phyloP scores from a whole-genome alignment of 768 basidiomycete species.

The Scleroderma bovista region DNA sequence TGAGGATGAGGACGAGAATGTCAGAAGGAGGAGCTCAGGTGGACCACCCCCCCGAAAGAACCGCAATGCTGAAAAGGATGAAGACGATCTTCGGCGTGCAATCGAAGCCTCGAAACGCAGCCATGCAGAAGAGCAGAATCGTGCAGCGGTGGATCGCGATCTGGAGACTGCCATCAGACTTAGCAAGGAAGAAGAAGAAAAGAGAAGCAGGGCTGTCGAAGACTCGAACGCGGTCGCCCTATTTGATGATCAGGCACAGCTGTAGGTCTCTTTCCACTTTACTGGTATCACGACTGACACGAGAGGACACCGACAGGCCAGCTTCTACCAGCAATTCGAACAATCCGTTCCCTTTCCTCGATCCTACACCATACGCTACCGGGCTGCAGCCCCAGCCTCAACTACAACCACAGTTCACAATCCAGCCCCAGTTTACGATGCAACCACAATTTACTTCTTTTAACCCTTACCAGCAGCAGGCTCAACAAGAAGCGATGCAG shows the following conservation, averaged over 20 bases:
- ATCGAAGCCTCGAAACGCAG: slow-evolving; percentile 86
- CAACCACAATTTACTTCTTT: slow-evolving; percentile 85
- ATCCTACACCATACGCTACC: slow-evolving; percentile 54
- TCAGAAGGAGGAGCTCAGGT: slow-evolving; percentile 2
- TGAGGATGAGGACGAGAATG: slow-evolving; percentile 21
- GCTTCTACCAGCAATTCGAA: slow-evolving; percentile 28
- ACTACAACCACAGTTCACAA: slow-evolving; percentile 27
- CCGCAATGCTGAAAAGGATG: slow-evolving; percentile 44
- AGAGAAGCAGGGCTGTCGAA: slow-evolving; percentile 62
- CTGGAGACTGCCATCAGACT: slow-evolving; percentile 75
- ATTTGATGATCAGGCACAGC: slow-evolving; percentile 82
- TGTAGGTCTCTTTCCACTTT: slow-evolving; percentile 42
- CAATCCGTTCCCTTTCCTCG: slow-evolving; percentile 58
- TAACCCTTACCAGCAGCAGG: slow-evolving; percentile 92
- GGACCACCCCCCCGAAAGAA: slow-evolving; percentile 14
- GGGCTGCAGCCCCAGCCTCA: slow-evolving; percentile 45
- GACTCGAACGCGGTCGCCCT: slow-evolving; percentile 68
- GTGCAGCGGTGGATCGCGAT: slow-evolving; percentile 71
- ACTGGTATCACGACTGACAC: slow-evolving; percentile 7
- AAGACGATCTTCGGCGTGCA: slow-evolving; percentile 80
- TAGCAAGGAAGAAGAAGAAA: slow-evolving; percentile 88
- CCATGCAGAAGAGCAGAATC: slow-evolving; percentile 62
- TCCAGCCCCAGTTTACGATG: slow-evolving; percentile 74
- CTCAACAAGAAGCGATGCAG: slow-evolving; percentile 84
- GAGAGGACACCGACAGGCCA: slow-evolving; percentile 16